Conservation (phyloP, 352 stramenopile species). For the Globisporangium nunn region DNA sequence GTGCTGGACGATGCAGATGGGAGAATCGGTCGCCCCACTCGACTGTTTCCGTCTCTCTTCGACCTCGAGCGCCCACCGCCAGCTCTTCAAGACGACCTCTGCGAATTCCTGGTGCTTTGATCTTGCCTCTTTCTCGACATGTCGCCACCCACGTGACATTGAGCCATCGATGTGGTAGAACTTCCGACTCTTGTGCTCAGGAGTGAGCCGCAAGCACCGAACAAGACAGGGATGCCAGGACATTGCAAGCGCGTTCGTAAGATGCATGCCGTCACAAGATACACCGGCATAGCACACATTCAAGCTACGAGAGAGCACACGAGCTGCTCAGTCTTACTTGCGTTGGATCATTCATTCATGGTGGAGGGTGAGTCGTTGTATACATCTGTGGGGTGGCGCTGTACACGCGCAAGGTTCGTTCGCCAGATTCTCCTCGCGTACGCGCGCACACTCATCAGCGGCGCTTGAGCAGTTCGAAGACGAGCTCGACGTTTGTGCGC, state of each 20-base stretch:
- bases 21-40: neutral
- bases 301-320: neutral
- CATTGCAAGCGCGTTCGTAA: too few species aligned
- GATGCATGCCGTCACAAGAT: too few species aligned
- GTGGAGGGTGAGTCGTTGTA: too few species aligned
- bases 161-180: neutral
- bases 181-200: neutral
- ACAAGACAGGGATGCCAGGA: too few species aligned
- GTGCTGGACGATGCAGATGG: too few species aligned
- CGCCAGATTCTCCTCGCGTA: neutral
- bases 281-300: too few species aligned
- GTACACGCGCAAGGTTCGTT: too few species aligned
- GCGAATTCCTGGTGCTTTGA: neutral
- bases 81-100: neutral
- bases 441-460: conserved; percentile 34
- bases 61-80: neutral
- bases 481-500: conserved; percentile 95
- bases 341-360: neutral
- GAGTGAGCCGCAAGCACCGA: too few species aligned
- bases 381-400: too few species aligned
- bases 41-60: neutral
- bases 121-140: neutral
- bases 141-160: neutral
- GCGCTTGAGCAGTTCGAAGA: conserved; percentile 94
- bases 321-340: neutral